Base-by-base conservation (phyloP, 164 flowering plant genomes). In the Buxus sempervirens region DNA sequence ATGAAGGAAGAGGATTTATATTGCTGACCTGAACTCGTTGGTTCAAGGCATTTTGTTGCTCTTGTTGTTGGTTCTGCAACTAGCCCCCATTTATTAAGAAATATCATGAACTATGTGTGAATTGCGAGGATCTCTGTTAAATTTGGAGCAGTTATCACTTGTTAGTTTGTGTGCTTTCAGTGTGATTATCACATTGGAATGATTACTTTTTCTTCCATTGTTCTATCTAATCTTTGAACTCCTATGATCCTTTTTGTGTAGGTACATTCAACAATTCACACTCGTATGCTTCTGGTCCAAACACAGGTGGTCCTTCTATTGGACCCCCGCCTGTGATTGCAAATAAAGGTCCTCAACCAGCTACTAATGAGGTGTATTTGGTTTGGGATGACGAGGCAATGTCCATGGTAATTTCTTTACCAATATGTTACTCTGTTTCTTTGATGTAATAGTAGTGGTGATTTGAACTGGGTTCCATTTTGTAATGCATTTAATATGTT, bases 331-430 rank as follows among this genome's bases (percentile, higher is more conserved):
- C 98, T 65, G 95, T 91, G 26, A 91, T 93, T 75, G 81, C 99
- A 65, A 93, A 93, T 70, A 91, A 91, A 81, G 88, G 85, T 66
- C 95, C 77, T 26, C 94, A 85, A 71, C 86, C 91, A 64, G 80
- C 87, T 24, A 71, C 81, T 21, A 90, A 88, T 77, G 99, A 90
- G 78, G 99, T 95, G 73, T 95, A 95, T 78, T 77, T 96, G 65
- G 95, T 93, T 25, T 96, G 99, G 98, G 99, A 96, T 79, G 99
- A 96, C 68, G 99, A 96, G 69, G 95, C 98, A 27, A 88, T 96
- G 98, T 93, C 99, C 68, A 96, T 96, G 99, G 99, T 96, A 22
- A 77, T 97, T 82, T 19, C 38, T 49, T 14, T 23, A 7, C 49
- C 25, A 7, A 21, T 10, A 10, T 41, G 12, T 41, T 6, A 21